phyloP scores from a whole-genome alignment of 305 asterid species.

The Plantago coronopus region DNA sequence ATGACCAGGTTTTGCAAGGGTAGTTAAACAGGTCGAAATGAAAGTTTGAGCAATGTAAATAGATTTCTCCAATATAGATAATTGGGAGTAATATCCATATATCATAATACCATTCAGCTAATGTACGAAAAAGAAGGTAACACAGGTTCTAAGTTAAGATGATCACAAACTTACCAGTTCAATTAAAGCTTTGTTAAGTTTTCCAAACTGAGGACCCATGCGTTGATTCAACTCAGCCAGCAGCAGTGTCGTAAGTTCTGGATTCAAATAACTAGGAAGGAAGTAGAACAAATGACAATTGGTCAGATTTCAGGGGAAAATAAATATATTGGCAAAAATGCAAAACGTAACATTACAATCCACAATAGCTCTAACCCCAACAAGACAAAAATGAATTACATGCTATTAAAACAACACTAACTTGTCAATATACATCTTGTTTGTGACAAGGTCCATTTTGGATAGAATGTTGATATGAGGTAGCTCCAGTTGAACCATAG shows the following conservation, averaged over 20 bases:
- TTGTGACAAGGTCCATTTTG: conserved; percentile 93
- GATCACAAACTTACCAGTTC: conserved; percentile 58
- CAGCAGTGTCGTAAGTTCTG: conserved; percentile 67
- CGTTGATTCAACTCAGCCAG: conserved; percentile 77
- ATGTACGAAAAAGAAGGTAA: too few species aligned
- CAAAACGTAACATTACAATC: not conserved
- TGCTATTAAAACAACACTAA: conserved; percentile 38
- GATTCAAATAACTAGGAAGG: conserved; percentile 63
- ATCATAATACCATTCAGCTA: too few species aligned
- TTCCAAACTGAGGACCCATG: conserved; percentile 85
- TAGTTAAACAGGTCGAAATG: too few species aligned
- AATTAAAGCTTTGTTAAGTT: conserved; percentile 76
- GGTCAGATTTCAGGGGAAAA: conserved; percentile 14
- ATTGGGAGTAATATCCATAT: too few species aligned
- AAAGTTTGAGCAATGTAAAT: too few species aligned
- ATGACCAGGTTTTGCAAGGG: too few species aligned
- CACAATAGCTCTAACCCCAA: not conserved
- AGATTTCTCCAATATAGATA: too few species aligned
- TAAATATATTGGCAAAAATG: conserved; percentile 2
- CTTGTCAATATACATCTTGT: conserved; percentile 82
- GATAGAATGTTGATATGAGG: conserved; percentile 95
- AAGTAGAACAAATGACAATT: conserved; percentile 21
- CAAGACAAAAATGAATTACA: not conserved
- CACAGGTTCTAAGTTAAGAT: too few species aligned
- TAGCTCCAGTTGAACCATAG: conserved; percentile 93